Evolutionary conservation across 176 grass and related monocot species (phyloP).

Genomic region (Ananas comosus): DNA sequence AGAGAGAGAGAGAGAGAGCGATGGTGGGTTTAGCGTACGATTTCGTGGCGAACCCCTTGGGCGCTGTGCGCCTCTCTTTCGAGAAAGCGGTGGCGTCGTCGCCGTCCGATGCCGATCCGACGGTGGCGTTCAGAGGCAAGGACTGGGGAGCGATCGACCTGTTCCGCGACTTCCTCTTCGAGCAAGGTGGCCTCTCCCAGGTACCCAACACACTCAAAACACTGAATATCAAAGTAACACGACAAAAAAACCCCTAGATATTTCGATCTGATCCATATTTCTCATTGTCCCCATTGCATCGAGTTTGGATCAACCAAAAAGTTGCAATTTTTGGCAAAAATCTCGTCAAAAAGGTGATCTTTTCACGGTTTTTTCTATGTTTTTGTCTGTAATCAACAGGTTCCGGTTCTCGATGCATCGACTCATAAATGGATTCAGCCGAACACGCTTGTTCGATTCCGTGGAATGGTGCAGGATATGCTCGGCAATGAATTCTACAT

Average conservation of each 20-base stretch:
- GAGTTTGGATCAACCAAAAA: background rate
- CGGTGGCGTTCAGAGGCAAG: conserved; percentile 61
- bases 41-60: conserved; percentile 67
- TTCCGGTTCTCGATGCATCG: conserved; percentile 62
- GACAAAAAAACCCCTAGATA: background rate
- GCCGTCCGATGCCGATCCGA: conserved; percentile 37
- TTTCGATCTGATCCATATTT: background rate
- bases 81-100: conserved; percentile 48
- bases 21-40: conserved; percentile 85
- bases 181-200: conserved; percentile 55
- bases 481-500: conserved; percentile 80
- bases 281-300: background rate
- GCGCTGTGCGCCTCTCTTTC: conserved; percentile 76
- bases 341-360: background rate
- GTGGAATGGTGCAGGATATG: conserved; percentile 97
- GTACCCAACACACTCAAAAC: conserved; percentile 9
- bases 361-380: background rate
- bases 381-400: conserved; percentile 23
- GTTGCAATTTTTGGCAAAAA: background rate
- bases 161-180: conserved; percentile 78
- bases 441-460: conserved; percentile 76
- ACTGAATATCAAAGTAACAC: background rate
- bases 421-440: conserved; percentile 59
- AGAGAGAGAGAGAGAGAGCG: conserved; percentile 6
- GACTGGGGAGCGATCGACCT: conserved; percentile 76